Percentiles rank a stretch among this genome's conserved stretches.
Conservation (phyloP, 345 rosid species). For the Chamaenerion angustifolium region DNA sequence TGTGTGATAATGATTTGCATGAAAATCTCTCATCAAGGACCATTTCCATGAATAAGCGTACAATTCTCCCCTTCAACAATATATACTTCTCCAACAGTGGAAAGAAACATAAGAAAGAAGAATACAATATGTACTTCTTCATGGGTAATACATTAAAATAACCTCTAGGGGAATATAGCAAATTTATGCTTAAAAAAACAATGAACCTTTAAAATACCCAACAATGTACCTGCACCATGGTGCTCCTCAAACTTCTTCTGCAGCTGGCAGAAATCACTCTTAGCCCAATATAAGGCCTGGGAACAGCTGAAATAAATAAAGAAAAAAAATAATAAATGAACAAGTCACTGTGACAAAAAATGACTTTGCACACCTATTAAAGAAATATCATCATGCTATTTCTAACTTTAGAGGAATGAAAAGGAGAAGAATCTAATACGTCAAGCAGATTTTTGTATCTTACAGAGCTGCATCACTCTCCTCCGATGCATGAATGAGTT, state of each 20-base stretch:
- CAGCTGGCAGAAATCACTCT: conserved; percentile 12
- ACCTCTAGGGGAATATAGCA: no score
- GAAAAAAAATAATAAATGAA: background rate
- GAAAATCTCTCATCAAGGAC: background rate
- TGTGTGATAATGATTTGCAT: no score
- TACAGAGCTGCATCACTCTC: conserved; percentile 5
- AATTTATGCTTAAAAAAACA: background rate
- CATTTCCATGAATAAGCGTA: background rate
- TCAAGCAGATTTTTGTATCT: background rate
- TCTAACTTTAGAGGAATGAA: background rate
- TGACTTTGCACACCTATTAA: background rate
- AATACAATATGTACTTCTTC: no score
- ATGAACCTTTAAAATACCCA: background rate
- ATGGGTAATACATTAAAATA: no score
- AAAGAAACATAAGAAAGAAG: background rate
- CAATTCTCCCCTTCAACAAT: no score
- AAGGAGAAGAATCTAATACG: background rate
- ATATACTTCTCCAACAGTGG: no score
- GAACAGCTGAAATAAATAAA: conserved; percentile 6
- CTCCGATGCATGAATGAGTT: conserved; percentile 11
- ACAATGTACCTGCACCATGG: conserved; percentile 12
- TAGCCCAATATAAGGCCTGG: conserved; percentile 11
- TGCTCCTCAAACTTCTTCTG: conserved; percentile 11
- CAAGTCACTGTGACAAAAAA: conserved; percentile 3
- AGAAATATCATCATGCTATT: background rate